Base-by-base conservation (phyloP, 176 grass and related monocot genomes). In the Areca catechu region DNA sequence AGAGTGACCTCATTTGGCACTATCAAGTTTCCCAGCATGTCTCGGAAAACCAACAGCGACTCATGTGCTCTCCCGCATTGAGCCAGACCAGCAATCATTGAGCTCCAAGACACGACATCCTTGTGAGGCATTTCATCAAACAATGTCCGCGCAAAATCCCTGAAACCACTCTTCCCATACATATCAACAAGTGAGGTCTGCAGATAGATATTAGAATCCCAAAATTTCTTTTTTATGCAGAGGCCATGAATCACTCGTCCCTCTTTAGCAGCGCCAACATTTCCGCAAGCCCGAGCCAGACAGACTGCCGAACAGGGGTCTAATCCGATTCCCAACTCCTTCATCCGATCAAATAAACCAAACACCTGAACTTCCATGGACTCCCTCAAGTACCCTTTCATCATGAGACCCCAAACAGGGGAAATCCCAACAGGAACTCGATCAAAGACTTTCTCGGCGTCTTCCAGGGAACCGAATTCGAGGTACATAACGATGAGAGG, bases 271-370 rank as follows among this genome's bases (percentile, higher is more conserved):
- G 43, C 54, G 16, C 16, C 22, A 59, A 60, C 27, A 58, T 70
- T 70, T 20, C 67, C 67, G 19, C 67, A 70, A 58, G 67, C 67
- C 23, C 55, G 54, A n/a, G 56, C 67, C 56, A 59, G 50, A 12
- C 56, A 70, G 24, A 58, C 56, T 4, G 67, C 67, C 10, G 43
- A 29, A 56, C 24, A 37, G 4, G 51, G 27, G 48, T 73, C 50
- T 16, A 73, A 24, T 18, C 43, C 17, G 25, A 43, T 5, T 12
- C 29, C 19, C 51, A 62, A 18, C n/a, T 48, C 28, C 25, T 73
- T 63, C 70, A 73, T 73, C 51, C 24, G 9, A 10, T 17, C 18
- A 15, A 73, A 62, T 6, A 63, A 15, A 17, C 25, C 20, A 15
- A 73, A 73, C 18, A 63, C 51, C 24, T 62, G 16, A n/a, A 0